Percentiles rank a stretch among this genome's conserved stretches.
Conservation (phyloP, 192 early-diverging fungal species). For the Linnemannia hyalina region DNA sequence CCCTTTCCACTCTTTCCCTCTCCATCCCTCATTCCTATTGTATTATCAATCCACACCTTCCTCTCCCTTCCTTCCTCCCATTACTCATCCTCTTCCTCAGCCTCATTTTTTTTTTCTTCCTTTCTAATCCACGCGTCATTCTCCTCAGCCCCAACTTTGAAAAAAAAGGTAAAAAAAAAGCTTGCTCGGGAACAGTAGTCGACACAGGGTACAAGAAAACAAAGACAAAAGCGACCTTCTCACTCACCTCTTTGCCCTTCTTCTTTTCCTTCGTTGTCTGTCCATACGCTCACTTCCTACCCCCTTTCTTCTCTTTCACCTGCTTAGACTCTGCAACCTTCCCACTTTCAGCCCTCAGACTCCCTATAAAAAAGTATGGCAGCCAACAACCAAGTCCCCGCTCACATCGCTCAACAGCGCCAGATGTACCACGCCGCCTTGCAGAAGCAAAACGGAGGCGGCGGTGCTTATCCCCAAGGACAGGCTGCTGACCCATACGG, state of each 20-base stretch:
- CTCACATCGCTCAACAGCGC: constrained; percentile 45
- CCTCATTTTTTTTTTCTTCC: background rate
- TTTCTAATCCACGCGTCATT: constrained; percentile 9
- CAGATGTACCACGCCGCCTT: constrained; percentile 38
- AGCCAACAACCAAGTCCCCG: constrained; percentile 35
- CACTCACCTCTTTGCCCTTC: background rate
- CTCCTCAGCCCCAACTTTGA: background rate
- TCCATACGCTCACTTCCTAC: too few species aligned
- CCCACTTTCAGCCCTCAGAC: background rate
- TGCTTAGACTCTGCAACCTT: background rate
- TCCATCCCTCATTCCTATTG: background rate
- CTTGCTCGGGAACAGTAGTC: background rate
- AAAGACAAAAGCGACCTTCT: background rate
- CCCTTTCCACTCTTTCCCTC: background rate
- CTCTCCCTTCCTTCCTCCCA: background rate
- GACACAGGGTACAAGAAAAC: background rate
- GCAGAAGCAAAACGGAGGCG: constrained; percentile 45
- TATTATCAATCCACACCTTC: background rate
- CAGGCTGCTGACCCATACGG: constrained; percentile 11
- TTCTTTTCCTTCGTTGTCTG: background rate
- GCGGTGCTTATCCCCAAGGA: constrained; percentile 12
- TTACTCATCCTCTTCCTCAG: constrained; percentile 4
- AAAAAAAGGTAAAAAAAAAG: constrained; percentile 7
- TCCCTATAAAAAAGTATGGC: constrained; percentile 19
- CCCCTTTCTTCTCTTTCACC: background rate